Evolutionary conservation across 352 stramenopile genomes (phyloP).

Genomic region (Thalassiosira mediterranea): DNA sequence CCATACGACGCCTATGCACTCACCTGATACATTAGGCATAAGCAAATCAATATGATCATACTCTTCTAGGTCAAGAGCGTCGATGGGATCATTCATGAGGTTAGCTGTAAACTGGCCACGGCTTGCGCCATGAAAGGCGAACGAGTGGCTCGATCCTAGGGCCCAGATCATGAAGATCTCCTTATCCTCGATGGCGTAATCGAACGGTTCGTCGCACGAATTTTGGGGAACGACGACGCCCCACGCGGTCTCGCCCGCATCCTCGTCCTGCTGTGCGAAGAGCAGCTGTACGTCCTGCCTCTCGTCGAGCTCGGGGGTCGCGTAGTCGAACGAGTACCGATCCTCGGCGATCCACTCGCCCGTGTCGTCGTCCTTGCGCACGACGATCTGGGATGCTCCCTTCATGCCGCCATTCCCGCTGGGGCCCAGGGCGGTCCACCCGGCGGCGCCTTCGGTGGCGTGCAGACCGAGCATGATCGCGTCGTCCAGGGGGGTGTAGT

Average conservation of each 20-base stretch:
- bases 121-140: conserved; percentile 1
- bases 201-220: conserved; percentile 13
- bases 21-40: conserved; percentile 28
- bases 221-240: conserved; percentile 14
- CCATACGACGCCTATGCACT: too few relatives aligned
- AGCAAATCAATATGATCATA: conserved; percentile 8
- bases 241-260: conserved; percentile 19
- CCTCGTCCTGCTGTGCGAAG: conserved; percentile 27
- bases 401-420: conserved; percentile 28
- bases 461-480: conserved; percentile 14
- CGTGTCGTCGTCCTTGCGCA: conserved; percentile 13
- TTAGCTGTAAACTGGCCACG: conserved; percentile 14
- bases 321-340: conserved; percentile 12
- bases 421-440: conserved; percentile 11
- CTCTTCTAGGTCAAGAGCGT: not conserved
- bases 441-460: not conserved
- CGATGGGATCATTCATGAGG: not conserved
- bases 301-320: conserved; percentile 7
- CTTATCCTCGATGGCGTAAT: conserved; percentile 17
- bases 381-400: conserved; percentile 13
- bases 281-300: conserved; percentile 17
- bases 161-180: conserved; percentile 14
- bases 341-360: conserved; percentile 24
- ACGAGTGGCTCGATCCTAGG: not conserved
- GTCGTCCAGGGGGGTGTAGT: conserved; percentile 26